These are phyloP conservation scores for Entomophthora muscae DNA, from an alignment of 371 early-diverging fungal species.

Conservation along the genomic window DNA sequence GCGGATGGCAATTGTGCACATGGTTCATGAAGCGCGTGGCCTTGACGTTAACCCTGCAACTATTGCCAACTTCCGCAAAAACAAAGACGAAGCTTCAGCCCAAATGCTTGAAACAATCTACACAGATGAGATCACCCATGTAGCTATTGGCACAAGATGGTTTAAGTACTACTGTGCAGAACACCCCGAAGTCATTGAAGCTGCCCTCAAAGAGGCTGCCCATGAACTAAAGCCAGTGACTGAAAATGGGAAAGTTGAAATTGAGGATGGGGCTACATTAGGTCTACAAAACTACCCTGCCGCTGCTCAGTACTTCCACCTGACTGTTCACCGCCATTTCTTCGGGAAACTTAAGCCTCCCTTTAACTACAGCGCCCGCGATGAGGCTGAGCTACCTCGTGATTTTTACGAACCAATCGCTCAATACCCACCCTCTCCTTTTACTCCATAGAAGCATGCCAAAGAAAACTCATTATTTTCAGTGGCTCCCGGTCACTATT, in stretches of 20 bases:
- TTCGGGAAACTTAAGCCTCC: neutral
- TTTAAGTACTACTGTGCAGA: constrained; percentile 15
- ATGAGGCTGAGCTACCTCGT: neutral
- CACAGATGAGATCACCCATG: constrained; percentile 34
- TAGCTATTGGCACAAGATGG: constrained; percentile 29
- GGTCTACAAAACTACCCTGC: too few relatives aligned
- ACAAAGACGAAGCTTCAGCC: constrained; percentile 25
- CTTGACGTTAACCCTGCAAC: constrained; percentile 38
- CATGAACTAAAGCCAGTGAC: neutral
- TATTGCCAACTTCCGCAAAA: constrained; percentile 25
- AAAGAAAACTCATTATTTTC: too few relatives aligned
- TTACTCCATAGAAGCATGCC: neutral
- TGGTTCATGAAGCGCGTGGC: constrained; percentile 40
- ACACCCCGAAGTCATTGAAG: neutral
- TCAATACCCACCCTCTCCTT: neutral
- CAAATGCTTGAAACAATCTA: constrained; percentile 25
- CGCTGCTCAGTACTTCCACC: neutral
- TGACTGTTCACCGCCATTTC: neutral
- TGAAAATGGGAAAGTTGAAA: neutral
- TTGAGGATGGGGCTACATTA: neutral
- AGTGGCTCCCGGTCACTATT: too few relatives aligned
- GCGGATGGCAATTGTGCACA: constrained; percentile 32
- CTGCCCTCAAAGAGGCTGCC: neutral
- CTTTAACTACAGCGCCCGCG: neutral
- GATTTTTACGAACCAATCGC: neutral